Evolutionary conservation across 2,329 filamentous ascomycete genomes (phyloP), one percentile per base, ranked within the genome.

Genomic region (Diplodia mutila): DNA sequence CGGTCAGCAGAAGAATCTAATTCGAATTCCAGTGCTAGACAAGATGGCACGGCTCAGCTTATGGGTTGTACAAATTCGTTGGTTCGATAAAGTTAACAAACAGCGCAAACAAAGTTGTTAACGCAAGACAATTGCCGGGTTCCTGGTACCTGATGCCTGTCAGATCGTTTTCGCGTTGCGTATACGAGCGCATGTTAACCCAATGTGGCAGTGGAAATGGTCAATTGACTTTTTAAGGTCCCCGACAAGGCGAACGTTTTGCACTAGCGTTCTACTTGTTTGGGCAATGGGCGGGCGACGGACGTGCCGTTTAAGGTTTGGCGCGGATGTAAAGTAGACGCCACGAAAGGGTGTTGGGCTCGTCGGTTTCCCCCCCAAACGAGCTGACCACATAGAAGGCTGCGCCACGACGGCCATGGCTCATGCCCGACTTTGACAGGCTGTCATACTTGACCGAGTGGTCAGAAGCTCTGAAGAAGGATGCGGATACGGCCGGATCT

Each of bases 221-320:
- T 7, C 42, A 7, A 46, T 59, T 46, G n/a, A 27, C 14, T 2
- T 59, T 46, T 46, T 4, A n/a, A 27, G 7, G 21, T 16, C 1
- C 16, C 6, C 9, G 55, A 27, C 55, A 59, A 59, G 55, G 55
- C 37, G 34, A 46, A 46, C 55, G 37, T 18, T 11, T n/a, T 55
- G 29, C 7, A 32, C n/a, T 37, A 25, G 53, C 21, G 9, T 37
- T 21, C 21, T 55, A 39, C 34, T 39, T 23, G 11, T 46, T 25
- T 27, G 16, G 55, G 55, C 12, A 29, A 23, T 27, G 21, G 34
- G 5, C 39, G 21, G 34, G 39, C n/a, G 54, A 25, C 27, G 21
- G 54, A 59, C 34, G 29, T 42, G 7, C 54, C 54, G 54, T 11
- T 29, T 59, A 59, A 42, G 54, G 54, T 46, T 59, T 46, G 55